These are phyloP conservation scores for Heritiera littoralis DNA, from an alignment of 345 rosid species.

Conservation along the genomic window DNA sequence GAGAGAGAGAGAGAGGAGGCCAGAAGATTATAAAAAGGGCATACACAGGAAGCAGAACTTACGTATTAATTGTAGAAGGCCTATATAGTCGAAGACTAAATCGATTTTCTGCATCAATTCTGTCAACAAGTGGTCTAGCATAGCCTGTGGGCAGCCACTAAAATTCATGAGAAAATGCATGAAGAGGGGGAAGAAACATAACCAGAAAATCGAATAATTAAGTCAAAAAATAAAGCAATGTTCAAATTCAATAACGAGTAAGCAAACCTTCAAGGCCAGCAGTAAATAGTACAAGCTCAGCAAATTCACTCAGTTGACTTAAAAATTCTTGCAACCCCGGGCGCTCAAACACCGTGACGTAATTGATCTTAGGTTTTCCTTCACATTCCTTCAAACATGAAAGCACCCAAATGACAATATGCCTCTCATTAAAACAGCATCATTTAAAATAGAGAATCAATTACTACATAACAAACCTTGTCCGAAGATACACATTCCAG, in stretches of 20 bases:
- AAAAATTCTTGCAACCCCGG: conserved; percentile 86
- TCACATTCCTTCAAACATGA: conserved; percentile 62
- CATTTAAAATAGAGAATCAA: conserved; percentile 8
- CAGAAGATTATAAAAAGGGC: conserved; percentile 9
- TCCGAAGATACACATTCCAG: conserved; percentile 84
- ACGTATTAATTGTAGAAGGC: conserved; percentile 96
- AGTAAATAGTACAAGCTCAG: conserved; percentile 85
- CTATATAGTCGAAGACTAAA: conserved; percentile 84
- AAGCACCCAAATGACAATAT: conserved; percentile 35
- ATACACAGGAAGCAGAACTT: conserved; percentile 32
- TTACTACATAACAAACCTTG: conserved; percentile 54
- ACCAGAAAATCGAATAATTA: background rate
- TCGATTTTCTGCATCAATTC: conserved; percentile 65
- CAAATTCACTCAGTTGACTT: conserved; percentile 65
- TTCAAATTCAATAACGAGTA: conserved; percentile 6
- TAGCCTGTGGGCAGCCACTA: conserved; percentile 55
- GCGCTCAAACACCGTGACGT: conserved; percentile 91
- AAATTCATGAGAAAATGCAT: conserved; percentile 5
- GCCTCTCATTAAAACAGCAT: conserved; percentile 4
- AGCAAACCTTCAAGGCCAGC: conserved; percentile 93
- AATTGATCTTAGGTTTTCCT: conserved; percentile 73
- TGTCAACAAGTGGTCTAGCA: conserved; percentile 94
- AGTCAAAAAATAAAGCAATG: background rate
- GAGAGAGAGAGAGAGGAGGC: background rate
- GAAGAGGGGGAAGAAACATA: background rate